Evolutionary conservation across 768 basidiomycete species (phyloP), one percentile per base, ranked within the genome.

Genomic region (Solioccasus polychromus): DNA sequence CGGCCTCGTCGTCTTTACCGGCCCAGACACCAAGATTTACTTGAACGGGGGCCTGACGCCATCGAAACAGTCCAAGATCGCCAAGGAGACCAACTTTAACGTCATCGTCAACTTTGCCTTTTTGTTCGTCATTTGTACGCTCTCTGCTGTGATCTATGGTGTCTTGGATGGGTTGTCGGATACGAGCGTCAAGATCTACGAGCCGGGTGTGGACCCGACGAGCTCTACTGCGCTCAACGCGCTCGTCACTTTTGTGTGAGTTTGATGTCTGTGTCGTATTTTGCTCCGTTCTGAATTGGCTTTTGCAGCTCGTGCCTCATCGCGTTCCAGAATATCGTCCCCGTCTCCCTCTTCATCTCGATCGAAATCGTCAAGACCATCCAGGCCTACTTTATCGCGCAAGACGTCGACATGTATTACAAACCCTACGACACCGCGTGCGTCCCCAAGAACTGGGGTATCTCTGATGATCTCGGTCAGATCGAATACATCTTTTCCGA

Each of bases 301-400:
- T 11, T n/a, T 20, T 47, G 17, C 58, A 96, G 92, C 22, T 90
- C 93, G 2, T 89, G 87, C 63, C 79, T 99, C 31, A 91, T 98
- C 62, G 88, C 90, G 3, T 97, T 98, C 74, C 94, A 97, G 69
- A 97, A 97, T 67, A 94, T 96, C 62, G 87, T 97, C 12, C 94
- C 94, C 19, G 86, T 96, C 46, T 93, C 92, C 3, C 78, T 97
- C 19, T 95, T 95, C 73, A 96, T 97, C 62, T 94, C 94, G 38
- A 93, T 96, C 61, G 94, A 97, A 70, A 89, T 96, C 53, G 93
- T 96, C 74, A 96, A 96, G 73, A 96, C 94, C 2, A 91, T 95
- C 45, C 94, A 96, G 63, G 94, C 94, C 3, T 95, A 81, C 71
- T 95, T 96, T 72, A 97, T 96, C 61, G 88, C 87, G 8, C 92